A percentile compares a stretch with the other conserved stretches of the same genome.
Conservation (phyloP, 306 rosid species). For the Dryas alaskensis region DNA sequence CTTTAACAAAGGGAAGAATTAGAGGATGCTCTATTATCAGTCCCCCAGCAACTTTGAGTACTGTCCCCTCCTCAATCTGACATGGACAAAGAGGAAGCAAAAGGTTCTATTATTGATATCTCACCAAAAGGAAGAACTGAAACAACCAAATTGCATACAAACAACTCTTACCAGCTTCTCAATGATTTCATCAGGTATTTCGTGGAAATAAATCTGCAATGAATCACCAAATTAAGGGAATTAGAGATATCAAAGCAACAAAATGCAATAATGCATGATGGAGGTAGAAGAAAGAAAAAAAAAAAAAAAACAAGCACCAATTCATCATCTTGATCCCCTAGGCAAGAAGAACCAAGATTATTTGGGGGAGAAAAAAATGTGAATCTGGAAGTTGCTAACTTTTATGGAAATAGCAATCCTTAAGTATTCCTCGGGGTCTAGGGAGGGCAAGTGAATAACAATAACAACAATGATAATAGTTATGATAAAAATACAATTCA, state of each 20-base stretch:
- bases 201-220: slow-evolving; percentile 81
- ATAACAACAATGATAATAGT: background rate
- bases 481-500: slow-evolving; percentile 1
- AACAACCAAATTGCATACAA: slow-evolving; percentile 22
- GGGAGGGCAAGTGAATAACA: background rate
- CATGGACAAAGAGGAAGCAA: slow-evolving; percentile 8
- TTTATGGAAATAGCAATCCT: too few relatives aligned
- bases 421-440: too few relatives aligned
- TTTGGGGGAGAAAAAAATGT: too few relatives aligned
- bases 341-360: too few relatives aligned
- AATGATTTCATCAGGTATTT: slow-evolving; percentile 79
- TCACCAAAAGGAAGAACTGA: slow-evolving; percentile 6
- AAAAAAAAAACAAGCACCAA: too few relatives aligned
- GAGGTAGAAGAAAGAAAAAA: too few relatives aligned
- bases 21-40: slow-evolving; percentile 89
- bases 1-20: slow-evolving; percentile 65
- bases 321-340: too few relatives aligned
- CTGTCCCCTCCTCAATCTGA: slow-evolving; percentile 84
- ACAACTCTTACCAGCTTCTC: slow-evolving; percentile 70
- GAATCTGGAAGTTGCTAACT: too few relatives aligned
- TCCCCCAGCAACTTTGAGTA: slow-evolving; percentile 90
- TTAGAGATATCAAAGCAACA: too few relatives aligned
- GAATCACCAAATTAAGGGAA: slow-evolving; percentile 15
- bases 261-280: too few relatives aligned
- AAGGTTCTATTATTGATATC: background rate